Base-by-base conservation (phyloP, 2,329 filamentous ascomycete genomes). In the Ascochyta clinopodiicola region DNA sequence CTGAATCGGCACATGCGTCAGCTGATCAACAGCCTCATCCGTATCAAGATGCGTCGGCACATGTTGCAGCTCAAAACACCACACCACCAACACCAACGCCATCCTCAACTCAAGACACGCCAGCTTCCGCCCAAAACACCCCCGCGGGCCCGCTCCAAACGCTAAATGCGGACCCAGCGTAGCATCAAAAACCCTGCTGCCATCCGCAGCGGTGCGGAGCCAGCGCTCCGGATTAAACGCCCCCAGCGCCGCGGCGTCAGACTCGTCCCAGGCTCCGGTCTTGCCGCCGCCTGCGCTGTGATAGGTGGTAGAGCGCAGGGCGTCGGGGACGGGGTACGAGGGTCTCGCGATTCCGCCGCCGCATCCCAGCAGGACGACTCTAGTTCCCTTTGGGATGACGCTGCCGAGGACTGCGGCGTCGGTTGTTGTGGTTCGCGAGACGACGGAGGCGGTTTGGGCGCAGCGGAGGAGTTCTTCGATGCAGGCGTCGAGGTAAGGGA, bases 331-430 rank as follows among this genome's bases (percentile, higher is more conserved):
- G 0, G 51, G 39, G 5, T 67, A 53, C 5, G 49, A 17, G 2
- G 62, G 57, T 1, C 24, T 17, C 5, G 46, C 8, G 2, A 57
- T 38, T 49, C 63, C 59, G 4, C 61, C 49, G 2, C 66, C 65
- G 29, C 57, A 54, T 5, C 47, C 62, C 37, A 74, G 56, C 40
- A 75, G 48, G 13, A 72, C 62, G 9, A 77, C 61, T 40, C 70
- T 61, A 0, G 77, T 77, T 12, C 77, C 77, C 19, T 74, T 75
- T 2, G 78, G 78, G 8, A 80, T 72, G 22, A 44, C 56, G 40
- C 75, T 68, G 4, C 80, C 80, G 0, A 81, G 67, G 4, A 82
- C 50, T 4, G 69, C 59, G 0, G 78, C 77, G 56, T 81, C 79
- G 15, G 63, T 57, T 1, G 64, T 63, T 0, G 76, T 68, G 1